Conservation (phyloP, 495 filamentous ascomycete species). For the Niebla homalea region DNA sequence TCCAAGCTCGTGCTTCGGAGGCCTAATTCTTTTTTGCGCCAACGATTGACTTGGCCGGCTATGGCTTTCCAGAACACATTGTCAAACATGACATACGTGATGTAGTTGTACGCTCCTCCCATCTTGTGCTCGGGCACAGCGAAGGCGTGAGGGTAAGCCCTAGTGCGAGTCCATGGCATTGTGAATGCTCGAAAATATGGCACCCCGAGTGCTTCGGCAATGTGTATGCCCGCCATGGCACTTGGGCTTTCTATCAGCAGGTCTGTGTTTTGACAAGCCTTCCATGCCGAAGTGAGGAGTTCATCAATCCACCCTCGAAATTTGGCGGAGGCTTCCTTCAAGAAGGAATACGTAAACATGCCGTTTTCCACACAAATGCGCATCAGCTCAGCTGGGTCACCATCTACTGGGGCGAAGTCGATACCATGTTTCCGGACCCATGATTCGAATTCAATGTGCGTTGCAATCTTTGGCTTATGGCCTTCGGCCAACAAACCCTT, state of each 20-base stretch:
- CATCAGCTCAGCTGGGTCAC: conserved; percentile 92
- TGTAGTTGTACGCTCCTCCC: conserved; percentile 88
- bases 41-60: conserved; percentile 81
- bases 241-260: conserved; percentile 91
- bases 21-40: conserved; percentile 68
- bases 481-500: conserved; percentile 81
- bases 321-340: conserved; percentile 73
- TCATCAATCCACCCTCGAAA: conserved; percentile 92
- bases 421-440: conserved; percentile 91
- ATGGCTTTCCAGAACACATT: conserved; percentile 94
- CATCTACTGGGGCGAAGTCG: conserved; percentile 75
- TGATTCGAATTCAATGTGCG: conserved; percentile 73
- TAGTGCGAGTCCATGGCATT: conserved; percentile 95
- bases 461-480: conserved; percentile 77
- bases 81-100: conserved; percentile 95
- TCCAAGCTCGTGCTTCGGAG: conserved; percentile 71
- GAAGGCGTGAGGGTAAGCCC: conserved; percentile 95
- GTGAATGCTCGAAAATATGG: conserved; percentile 97
- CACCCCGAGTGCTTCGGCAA: conserved; percentile 87
- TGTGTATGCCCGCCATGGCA: conserved; percentile 96
- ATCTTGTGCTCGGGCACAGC: conserved; percentile 87
- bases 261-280: conserved; percentile 74
- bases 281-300: conserved; percentile 72
- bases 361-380: conserved; percentile 90
- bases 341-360: conserved; percentile 89